Evolutionary conservation across 495 filamentous ascomycete genomes (phyloP).

Genomic region (Penicillium psychrofluorescens): DNA sequence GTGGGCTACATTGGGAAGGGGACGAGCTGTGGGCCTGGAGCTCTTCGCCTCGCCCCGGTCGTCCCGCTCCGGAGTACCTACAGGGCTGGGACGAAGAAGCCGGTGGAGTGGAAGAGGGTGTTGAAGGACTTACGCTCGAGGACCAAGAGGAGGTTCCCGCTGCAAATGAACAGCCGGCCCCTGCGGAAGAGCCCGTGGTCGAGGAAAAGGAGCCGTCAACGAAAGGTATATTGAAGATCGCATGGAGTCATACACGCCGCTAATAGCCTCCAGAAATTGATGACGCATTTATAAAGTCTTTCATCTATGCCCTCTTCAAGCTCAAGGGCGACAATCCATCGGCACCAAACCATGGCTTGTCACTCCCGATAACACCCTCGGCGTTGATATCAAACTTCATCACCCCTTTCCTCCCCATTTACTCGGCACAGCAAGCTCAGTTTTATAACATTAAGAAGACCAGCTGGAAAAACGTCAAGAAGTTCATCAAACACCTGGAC

Average conservation of each 20-base stretch:
- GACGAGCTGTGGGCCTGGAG: constrained; percentile 69
- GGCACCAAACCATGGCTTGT: constrained; percentile 43
- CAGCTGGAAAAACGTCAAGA: constrained; percentile 67
- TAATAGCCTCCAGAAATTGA: constrained; percentile 53
- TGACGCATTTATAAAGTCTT: constrained; percentile 58
- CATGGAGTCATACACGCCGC: constrained; percentile 1
- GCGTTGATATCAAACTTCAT: constrained; percentile 58
- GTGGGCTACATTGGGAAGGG: constrained; percentile 63
- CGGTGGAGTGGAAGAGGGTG: constrained; percentile 31
- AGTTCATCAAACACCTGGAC: constrained; percentile 66
- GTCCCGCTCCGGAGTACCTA: constrained; percentile 41
- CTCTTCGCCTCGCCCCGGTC: constrained; percentile 45
- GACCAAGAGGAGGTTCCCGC: constrained; percentile 22
- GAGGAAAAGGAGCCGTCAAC: constrained; percentile 47
- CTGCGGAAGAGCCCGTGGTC: constrained; percentile 12
- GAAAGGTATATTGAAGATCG: constrained; percentile 35
- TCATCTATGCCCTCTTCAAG: constrained; percentile 55
- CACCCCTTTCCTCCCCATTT: constrained; percentile 60
- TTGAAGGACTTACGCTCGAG: constrained; percentile 35
- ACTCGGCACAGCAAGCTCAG: constrained; percentile 44
- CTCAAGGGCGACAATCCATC: constrained; percentile 45
- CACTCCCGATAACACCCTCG: constrained; percentile 59
- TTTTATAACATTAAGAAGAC: constrained; percentile 67
- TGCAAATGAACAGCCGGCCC: constrained; percentile 5
- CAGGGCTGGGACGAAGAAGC: constrained; percentile 35